phyloP scores from a whole-genome alignment of 192 early-diverging fungal genomes.

The Entophlyctis helioformis region DNA sequence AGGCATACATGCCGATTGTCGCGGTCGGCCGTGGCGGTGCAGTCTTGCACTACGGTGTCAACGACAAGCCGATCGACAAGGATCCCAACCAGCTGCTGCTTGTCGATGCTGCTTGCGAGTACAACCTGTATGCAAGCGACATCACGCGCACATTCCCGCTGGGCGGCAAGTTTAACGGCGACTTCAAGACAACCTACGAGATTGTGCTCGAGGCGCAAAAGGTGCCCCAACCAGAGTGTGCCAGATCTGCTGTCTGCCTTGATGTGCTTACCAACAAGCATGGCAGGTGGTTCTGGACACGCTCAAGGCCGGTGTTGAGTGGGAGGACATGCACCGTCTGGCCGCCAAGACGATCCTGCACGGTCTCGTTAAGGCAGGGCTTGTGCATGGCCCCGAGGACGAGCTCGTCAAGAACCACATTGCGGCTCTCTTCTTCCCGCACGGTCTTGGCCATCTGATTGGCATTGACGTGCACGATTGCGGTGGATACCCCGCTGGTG shows the following conservation, averaged over 20 bases:
- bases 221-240: no score
- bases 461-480: slow-evolving; percentile 85
- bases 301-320: slow-evolving; percentile 62
- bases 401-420: slow-evolving; percentile 56
- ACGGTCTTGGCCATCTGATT: slow-evolving; percentile 79
- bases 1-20: slow-evolving; percentile 79
- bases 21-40: slow-evolving; percentile 66
- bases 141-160: slow-evolving; percentile 83
- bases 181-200: slow-evolving; percentile 65
- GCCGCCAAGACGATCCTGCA: slow-evolving; percentile 51
- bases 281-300: slow-evolving; percentile 49
- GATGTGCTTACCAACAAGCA: no score
- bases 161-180: slow-evolving; percentile 55
- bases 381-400: slow-evolving; percentile 53
- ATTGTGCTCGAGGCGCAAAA: slow-evolving; percentile 75
- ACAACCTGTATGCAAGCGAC: slow-evolving; percentile 72
- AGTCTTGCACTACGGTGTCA: slow-evolving; percentile 73
- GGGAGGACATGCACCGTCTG: slow-evolving; percentile 72
- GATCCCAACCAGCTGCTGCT: slow-evolving; percentile 45
- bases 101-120: slow-evolving; percentile 45
- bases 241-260: no score
- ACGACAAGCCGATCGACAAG: slow-evolving; percentile 39
- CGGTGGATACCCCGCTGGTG: slow-evolving; percentile 60
- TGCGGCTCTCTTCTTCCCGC: slow-evolving; percentile 77
- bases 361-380: slow-evolving; percentile 58